phyloP scores from a whole-genome alignment of 2,329 filamentous ascomycete genomes.

The Rachicladosporium sp. region DNA sequence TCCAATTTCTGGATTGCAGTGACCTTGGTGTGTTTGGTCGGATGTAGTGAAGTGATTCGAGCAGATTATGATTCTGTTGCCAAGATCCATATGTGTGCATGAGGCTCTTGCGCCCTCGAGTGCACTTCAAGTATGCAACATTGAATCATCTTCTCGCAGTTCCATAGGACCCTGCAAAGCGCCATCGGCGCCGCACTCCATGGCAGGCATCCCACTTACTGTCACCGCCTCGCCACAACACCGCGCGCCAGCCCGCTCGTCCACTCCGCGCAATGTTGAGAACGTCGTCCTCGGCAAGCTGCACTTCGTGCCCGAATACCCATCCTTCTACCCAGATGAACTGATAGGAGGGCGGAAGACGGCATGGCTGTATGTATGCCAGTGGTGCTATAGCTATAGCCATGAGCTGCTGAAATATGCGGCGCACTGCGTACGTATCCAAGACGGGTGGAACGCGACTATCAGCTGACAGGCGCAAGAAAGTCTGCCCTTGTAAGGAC shows the following conservation, averaged over 20 bases:
- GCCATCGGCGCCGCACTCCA: neutral
- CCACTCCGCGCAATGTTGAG: conserved; percentile 63
- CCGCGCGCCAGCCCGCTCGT: conserved; percentile 4
- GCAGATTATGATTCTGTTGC: no score
- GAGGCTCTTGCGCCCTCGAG: no score
- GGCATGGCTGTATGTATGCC: conserved; percentile 67
- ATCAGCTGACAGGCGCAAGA: conserved; percentile 19
- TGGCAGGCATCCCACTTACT: conserved; percentile 1
- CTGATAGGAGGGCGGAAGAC: conserved; percentile 30
- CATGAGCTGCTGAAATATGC: conserved; percentile 37
- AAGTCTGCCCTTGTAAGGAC: conserved; percentile 30
- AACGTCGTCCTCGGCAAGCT: conserved; percentile 77
- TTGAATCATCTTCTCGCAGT: no score
- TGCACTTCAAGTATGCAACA: no score
- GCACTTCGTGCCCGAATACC: conserved; percentile 82
- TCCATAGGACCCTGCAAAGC: neutral
- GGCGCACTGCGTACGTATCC: conserved; percentile 30
- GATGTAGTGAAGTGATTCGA: no score
- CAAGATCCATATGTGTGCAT: no score
- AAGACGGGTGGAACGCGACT: neutral
- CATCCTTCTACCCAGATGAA: conserved; percentile 73
- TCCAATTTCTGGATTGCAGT: no score
- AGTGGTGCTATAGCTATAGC: conserved; percentile 92
- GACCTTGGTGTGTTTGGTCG: no score
- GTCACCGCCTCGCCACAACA: conserved; percentile 6